phyloP scores from a whole-genome alignment of 768 basidiomycete genomes.

The Crepidotus variabilis region DNA sequence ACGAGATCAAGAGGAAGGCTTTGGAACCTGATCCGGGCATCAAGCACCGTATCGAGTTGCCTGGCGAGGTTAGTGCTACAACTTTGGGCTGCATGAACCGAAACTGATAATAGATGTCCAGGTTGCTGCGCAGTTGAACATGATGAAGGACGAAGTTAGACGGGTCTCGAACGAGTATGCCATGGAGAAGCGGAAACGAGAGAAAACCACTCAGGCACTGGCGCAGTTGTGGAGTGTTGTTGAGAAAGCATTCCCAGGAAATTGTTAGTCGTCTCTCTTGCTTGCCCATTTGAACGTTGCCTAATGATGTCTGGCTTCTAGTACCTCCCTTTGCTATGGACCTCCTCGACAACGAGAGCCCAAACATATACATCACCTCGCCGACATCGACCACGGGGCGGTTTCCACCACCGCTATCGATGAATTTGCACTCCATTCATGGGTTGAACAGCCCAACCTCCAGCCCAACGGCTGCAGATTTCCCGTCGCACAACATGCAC shows the following conservation, averaged over 20 bases:
- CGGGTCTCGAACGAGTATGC: slow-evolving; percentile 55
- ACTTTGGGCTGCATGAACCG: slow-evolving; percentile 6
- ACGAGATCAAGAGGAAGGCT: slow-evolving; percentile 85
- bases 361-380: slow-evolving; percentile 73
- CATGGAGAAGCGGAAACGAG: slow-evolving; percentile 56
- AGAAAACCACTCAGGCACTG: slow-evolving; percentile 56
- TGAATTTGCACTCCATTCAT: slow-evolving; percentile 44
- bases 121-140: slow-evolving; percentile 59
- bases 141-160: slow-evolving; percentile 72
- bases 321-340: slow-evolving; percentile 49
- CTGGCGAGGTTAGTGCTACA: slow-evolving; percentile 60
- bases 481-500: slow-evolving; percentile 28
- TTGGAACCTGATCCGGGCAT: slow-evolving; percentile 73
- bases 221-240: slow-evolving; percentile 62
- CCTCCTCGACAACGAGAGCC: slow-evolving; percentile 53
- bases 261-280: slow-evolving; percentile 33
- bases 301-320: slow-evolving; percentile 12
- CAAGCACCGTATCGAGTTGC: slow-evolving; percentile 73
- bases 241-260: slow-evolving; percentile 50
- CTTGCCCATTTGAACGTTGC: neutral
- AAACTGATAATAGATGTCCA: slow-evolving; percentile 14
- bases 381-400: slow-evolving; percentile 42
- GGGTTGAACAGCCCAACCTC: slow-evolving; percentile 45
- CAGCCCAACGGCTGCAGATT: slow-evolving; percentile 50
- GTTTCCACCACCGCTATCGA: slow-evolving; percentile 41